Base-by-base conservation (phyloP, 495 filamentous ascomycete genomes). In the Penicillium coprophilum region DNA sequence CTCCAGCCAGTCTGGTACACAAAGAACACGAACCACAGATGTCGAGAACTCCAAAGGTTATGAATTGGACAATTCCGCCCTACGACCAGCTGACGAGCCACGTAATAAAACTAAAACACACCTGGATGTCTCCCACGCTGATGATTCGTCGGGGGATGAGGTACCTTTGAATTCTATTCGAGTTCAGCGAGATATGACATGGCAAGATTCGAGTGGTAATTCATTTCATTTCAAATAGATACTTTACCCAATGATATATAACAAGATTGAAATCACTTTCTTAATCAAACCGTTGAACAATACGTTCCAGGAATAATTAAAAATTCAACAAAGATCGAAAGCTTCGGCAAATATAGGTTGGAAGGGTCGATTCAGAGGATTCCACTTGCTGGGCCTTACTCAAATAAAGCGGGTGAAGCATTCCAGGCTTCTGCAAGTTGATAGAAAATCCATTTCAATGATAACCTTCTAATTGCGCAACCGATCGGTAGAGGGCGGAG, bases 121-220 rank as follows among this genome's bases (percentile, higher is more conserved):
- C 4, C 19, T 56, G 30, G 47, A 45, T 17, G 32, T 52, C 2
- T 50, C 51, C 20, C 48, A 54, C 10, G 19, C 46, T 1, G 53
- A 57, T 10, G 49, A 65, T 30, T 32, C 31, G 0, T 62, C 41
- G 2, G 48, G 46, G 11, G 61, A 59, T 44, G 56, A 65, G 20
- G 53, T 65, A 13, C 62, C 56, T 0, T 49, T 62, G n/a, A 57
- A 65, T 39, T 54, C 59, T 4, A 56, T 62, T n/a, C 21, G 32
- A 39, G 56, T 62, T 11, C 39, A 55, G 6, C 56, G 30, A 9
- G 52, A 58, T 32, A 45, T 57, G 40, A 59, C 56, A 27, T 62
- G 59, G 62, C 53, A 62, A 13, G 56, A 62, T 19, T 28, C 23
- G 4, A 92, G 36, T 11, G 20, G 23, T 15, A 6, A 5, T 6